Conservation (phyloP, 208 protist genomes). For the Trypanosomatidae sp. region DNA sequence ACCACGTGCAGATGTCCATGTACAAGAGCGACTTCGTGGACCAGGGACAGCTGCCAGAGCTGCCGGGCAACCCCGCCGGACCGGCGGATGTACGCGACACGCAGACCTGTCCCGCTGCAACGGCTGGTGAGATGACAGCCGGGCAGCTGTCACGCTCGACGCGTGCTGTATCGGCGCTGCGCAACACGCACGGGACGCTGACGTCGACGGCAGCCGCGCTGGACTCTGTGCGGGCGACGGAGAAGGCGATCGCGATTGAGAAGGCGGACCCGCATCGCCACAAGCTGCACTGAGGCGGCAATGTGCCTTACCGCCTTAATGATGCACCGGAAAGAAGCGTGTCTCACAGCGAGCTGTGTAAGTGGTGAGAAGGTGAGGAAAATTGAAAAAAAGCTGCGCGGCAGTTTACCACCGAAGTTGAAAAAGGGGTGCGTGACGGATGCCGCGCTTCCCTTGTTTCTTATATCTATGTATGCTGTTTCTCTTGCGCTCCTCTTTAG, state of each 20-base stretch:
- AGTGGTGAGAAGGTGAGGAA: too few relatives aligned
- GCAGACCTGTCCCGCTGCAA: conserved; percentile 24
- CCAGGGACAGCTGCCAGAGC: conserved; percentile 67
- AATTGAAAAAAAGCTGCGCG: too few relatives aligned
- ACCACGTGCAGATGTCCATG: conserved; percentile 67
- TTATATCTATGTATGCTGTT: too few relatives aligned
- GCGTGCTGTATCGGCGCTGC: conserved; percentile 34
- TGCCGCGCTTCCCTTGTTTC: too few relatives aligned
- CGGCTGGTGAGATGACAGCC: conserved; percentile 51
- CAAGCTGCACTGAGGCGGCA: too few relatives aligned
- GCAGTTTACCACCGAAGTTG: too few relatives aligned
- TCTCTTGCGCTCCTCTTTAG: too few relatives aligned
- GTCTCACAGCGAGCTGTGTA: too few relatives aligned
- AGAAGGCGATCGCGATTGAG: conserved; percentile 58
- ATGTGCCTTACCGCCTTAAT: too few relatives aligned
- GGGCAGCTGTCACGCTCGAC: conserved; percentile 47
- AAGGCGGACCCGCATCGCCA: conserved; percentile 76
- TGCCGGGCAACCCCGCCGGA: conserved; percentile 46
- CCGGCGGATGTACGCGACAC: conserved; percentile 36
- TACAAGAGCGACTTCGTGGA: conserved; percentile 71
- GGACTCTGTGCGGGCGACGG: conserved; percentile 38
- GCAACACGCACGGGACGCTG: conserved; percentile 77
- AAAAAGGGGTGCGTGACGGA: too few relatives aligned
- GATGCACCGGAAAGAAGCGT: too few relatives aligned
- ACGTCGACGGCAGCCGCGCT: conserved; percentile 21